phyloP scores from a whole-genome alignment of 192 early-diverging fungal genomes.

The Diversispora eburnea region DNA sequence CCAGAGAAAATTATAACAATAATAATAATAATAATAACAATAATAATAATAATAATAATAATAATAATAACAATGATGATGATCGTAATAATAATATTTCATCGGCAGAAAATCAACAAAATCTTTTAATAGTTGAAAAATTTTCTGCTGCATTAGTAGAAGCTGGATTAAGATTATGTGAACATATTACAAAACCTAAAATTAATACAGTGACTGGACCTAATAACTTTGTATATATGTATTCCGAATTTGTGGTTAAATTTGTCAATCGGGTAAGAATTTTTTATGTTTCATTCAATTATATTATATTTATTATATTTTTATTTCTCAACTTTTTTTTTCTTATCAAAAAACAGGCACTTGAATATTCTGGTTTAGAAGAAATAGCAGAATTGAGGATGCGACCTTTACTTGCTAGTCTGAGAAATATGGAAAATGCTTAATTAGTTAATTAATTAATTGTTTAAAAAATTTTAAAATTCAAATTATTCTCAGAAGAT shows the following conservation, averaged over 20 bases:
- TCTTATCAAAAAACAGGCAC: background rate
- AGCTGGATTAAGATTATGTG: constrained; percentile 21
- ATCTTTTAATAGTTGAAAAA: constrained; percentile 10
- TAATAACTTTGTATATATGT: constrained; percentile 13
- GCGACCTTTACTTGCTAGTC: constrained; percentile 9
- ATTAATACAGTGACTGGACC: constrained; percentile 1
- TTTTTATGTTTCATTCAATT: background rate
- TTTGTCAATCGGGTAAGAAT: constrained; percentile 13
- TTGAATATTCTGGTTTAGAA: constrained; percentile 19
- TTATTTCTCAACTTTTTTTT: background rate
- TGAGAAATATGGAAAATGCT: constrained; percentile 12
- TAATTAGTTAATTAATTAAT: too few species aligned
- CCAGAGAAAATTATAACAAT: background rate
- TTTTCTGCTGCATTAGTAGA: constrained; percentile 7
- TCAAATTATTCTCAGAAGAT: too few species aligned
- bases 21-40: too few species aligned
- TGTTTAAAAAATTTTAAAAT: too few species aligned
- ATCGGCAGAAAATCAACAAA: constrained; percentile 4
- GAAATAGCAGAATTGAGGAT: constrained; percentile 8
- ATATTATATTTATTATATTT: background rate
- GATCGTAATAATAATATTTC: background rate
- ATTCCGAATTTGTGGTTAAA: constrained; percentile 15
- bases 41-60: too few species aligned
- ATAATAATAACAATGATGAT: background rate
- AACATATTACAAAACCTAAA: constrained; percentile 21